Evolutionary conservation across 441 rosid species (phyloP).

Genomic region (Brassica hybrid): DNA sequence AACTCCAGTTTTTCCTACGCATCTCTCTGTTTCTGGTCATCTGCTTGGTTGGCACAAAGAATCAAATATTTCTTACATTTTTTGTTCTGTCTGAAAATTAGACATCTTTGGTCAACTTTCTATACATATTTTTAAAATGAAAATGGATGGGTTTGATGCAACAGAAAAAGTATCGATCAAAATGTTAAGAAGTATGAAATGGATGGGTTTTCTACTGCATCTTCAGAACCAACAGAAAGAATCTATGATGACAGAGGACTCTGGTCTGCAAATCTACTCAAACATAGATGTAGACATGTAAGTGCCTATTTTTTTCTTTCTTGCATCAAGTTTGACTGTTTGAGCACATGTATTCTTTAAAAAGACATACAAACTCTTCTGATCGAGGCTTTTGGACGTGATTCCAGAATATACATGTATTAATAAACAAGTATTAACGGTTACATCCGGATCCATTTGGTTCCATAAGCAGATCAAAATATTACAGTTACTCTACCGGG

Average conservation of each 20-base stretch:
- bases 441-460: conserved; percentile 45
- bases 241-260: conserved; percentile 60
- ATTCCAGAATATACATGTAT: conserved; percentile 60
- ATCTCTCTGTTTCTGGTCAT: too few relatives aligned
- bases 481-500: too few relatives aligned
- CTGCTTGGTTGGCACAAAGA: too few relatives aligned
- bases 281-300: conserved; percentile 91
- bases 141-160: conserved; percentile 23
- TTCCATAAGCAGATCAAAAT: too few relatives aligned
- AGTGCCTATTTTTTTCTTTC: conserved; percentile 38
- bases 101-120: too few relatives aligned
- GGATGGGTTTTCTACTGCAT: conserved; percentile 83
- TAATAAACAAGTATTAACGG: conserved; percentile 48
- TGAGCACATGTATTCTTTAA: neutral
- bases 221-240: conserved; percentile 85
- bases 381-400: conserved; percentile 66
- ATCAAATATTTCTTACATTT: too few relatives aligned
- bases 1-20: too few relatives aligned
- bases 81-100: too few relatives aligned
- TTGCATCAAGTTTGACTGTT: neutral
- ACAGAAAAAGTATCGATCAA: conserved; percentile 66
- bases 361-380: neutral
- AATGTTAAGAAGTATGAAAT: conserved; percentile 70
- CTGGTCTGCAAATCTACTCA: conserved; percentile 75
- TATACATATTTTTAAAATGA: too few relatives aligned